A percentile compares a stretch with the other conserved stretches of the same genome.
These are phyloP conservation scores for Cladosporium sp. DNA, from an alignment of 2,329 filamentous ascomycete species.

Conservation along the genomic window DNA sequence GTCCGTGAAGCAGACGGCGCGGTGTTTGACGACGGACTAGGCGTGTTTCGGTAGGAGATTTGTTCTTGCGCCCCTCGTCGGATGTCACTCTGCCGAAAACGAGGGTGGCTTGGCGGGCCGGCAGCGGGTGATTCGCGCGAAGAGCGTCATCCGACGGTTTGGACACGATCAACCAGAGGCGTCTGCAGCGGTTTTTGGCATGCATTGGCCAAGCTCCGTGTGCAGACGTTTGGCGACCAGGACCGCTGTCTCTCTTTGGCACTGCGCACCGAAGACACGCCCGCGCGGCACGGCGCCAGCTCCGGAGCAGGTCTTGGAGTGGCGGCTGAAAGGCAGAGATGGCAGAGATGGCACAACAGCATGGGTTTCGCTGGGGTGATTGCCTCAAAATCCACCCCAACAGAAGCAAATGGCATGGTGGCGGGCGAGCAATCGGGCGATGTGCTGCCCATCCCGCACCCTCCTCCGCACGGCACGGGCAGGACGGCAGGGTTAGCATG, in stretches of 20 bases:
- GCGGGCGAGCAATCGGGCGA: neutral
- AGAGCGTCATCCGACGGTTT: neutral
- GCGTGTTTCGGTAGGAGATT: slow-evolving; percentile 9
- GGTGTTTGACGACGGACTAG: neutral
- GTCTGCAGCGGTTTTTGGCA: slow-evolving; percentile 6
- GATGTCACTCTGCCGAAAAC: neutral
- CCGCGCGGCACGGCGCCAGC: too few relatives aligned
- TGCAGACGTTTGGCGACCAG: too few relatives aligned
- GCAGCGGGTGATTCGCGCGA: neutral
- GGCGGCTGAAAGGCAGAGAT: neutral
- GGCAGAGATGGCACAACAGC: neutral
- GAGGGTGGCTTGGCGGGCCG: neutral
- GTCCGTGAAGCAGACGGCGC: neutral
- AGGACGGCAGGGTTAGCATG: too few relatives aligned
- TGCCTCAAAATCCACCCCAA: slow-evolving; percentile 5
- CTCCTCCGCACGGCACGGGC: too few relatives aligned
- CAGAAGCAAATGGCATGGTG: neutral
- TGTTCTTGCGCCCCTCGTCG: neutral
- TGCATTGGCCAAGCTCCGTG: slow-evolving; percentile 1
- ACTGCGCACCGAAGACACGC: too few relatives aligned
- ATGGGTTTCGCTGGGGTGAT: neutral
- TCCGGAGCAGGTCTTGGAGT: too few relatives aligned
- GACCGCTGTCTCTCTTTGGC: too few relatives aligned
- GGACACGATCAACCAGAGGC: slow-evolving; percentile 8
- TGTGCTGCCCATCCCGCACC: too few relatives aligned